phyloP scores from a whole-genome alignment of 2,329 filamentous ascomycete genomes.

The Claviceps spartinae region DNA sequence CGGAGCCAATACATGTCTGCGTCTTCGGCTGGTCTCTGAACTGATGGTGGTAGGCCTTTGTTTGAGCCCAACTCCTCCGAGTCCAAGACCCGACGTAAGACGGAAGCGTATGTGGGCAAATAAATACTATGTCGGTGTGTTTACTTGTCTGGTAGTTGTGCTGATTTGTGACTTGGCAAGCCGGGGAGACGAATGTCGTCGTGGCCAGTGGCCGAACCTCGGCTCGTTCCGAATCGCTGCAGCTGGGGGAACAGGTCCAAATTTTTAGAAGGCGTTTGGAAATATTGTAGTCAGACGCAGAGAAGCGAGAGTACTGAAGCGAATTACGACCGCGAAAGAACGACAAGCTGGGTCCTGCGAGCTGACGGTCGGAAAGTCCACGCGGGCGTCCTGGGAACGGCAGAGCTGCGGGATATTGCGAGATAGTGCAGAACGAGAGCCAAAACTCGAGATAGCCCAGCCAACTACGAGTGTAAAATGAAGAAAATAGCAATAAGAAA shows the following conservation, averaged over 20 bases:
- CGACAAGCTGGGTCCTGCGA: not conserved
- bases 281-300: not conserved
- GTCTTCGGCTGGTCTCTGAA: not conserved
- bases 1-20: constrained; percentile 33
- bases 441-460: constrained; percentile 12
- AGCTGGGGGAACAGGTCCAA: not conserved
- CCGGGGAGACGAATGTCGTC: not conserved
- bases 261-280: too few relatives aligned
- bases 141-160: not conserved
- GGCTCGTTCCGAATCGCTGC: not conserved
- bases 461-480: constrained; percentile 18
- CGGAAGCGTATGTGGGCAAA: not conserved
- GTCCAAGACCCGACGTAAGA: not conserved
- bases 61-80: not conserved
- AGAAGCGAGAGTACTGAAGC: not conserved
- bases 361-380: too few relatives aligned
- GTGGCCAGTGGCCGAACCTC: not conserved
- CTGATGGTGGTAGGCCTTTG: not conserved
- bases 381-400: not conserved
- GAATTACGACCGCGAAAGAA: not conserved
- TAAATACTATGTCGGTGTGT: not conserved
- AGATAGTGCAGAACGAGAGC: too few relatives aligned
- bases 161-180: too few relatives aligned
- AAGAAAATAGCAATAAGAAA: not conserved
- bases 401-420: not conserved